Base-by-base conservation (phyloP, 495 filamentous ascomycete species). In the Saxophila tyrrhenica region DNA sequence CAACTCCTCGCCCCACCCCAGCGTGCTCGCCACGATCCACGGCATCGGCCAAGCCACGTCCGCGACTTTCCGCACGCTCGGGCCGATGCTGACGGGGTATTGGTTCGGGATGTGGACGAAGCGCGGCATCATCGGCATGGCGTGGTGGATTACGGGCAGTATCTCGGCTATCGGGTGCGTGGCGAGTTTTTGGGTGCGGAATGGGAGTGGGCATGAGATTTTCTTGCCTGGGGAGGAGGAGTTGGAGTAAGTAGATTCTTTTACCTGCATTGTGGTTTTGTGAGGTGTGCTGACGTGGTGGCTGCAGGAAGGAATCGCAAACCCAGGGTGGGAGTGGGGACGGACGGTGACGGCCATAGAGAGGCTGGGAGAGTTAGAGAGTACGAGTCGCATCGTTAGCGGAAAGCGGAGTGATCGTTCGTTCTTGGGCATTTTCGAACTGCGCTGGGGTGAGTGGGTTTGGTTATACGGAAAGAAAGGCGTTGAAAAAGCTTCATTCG, bases 181-280 rank as follows among this genome's bases (percentile, higher is more conserved):
- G 50, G 57, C 62, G 39, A 59, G 54, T 49, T 67, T 63, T 43
- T 62, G 61, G 63, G 62, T 67, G 20, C 9, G 58, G 22, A 63
- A 67, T 41, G 65, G 65, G 20, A 55, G 25, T 25, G 65, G 65
- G 22, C 65, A 65, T 60, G 65, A 67, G 58, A 62, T 65, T 42
- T 55, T 64, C 17, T 39, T 67, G 49, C 54, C 61, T 2, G 63
- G 65, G 15, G 63, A 67, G 25, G 60, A 60, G 48, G 50, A 41
- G 41, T 50, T 57, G 44, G 20, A n/a, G 21, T n/a, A n/a, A n/a
- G n/a, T n/a, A n/a, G n/a, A n/a, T n/a, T n/a, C n/a, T n/a, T n/a
- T n/a, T n/a, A n/a, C n/a, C n/a, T n/a, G n/a, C n/a, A n/a, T n/a
- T n/a, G n/a, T n/a, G n/a, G n/a, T n/a, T n/a, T n/a, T n/a, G n/a